Conservation (phyloP, 805 yeast genomes). For the Monosporozyma aquatica region DNA sequence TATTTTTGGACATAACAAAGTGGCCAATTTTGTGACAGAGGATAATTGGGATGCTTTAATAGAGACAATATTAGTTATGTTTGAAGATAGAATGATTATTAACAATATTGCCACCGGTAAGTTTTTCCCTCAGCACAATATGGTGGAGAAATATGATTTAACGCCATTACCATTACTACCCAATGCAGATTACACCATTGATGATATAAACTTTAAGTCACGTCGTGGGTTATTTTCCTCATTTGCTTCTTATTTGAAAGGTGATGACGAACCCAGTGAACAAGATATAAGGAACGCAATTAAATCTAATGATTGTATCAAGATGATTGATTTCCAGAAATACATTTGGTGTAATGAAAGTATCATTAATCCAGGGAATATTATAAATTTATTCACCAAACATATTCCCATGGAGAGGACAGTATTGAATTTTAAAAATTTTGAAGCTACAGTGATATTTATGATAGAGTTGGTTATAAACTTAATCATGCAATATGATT, state of each 20-base stretch:
- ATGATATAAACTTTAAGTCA: constrained; percentile 21
- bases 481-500: constrained; percentile 22
- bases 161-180: neutral
- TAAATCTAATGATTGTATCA: constrained; percentile 74
- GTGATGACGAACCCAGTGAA: constrained; percentile 92
- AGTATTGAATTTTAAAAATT: constrained; percentile 30
- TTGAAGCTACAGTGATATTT: constrained; percentile 41
- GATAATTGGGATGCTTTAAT: constrained; percentile 54
- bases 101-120: neutral
- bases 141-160: neutral
- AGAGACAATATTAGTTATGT: constrained; percentile 52
- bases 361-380: constrained; percentile 21
- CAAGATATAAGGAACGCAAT: constrained; percentile 83
- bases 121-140: constrained; percentile 1
- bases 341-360: constrained; percentile 43
- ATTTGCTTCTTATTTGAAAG: constrained; percentile 83
- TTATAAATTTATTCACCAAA: constrained; percentile 30
- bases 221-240: constrained; percentile 82
- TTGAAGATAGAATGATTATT: constrained; percentile 26
- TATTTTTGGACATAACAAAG: constrained; percentile 50
- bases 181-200: neutral
- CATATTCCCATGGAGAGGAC: constrained; percentile 29
- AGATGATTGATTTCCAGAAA: constrained; percentile 51
- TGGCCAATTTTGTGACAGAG: constrained; percentile 31
- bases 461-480: constrained; percentile 37